These are phyloP conservation scores for Globisporangium nagaii DNA, from an alignment of 352 stramenopile species.

Conservation along the genomic window DNA sequence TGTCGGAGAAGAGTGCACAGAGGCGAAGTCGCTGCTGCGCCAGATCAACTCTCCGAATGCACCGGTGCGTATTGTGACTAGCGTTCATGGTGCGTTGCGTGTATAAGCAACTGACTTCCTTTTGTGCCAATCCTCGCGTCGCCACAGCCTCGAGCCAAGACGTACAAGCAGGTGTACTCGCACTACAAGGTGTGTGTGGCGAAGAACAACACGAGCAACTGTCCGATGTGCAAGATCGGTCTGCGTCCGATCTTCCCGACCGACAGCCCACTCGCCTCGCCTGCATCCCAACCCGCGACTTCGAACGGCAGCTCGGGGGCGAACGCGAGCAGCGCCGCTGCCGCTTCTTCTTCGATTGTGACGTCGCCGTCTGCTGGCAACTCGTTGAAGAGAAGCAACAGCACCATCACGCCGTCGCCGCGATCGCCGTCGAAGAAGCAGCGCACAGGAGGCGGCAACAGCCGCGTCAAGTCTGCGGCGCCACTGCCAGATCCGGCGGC, in stretches of 20 bases:
- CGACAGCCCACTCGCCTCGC: constrained; percentile 20
- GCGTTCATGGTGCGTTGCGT: neutral
- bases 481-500: constrained; percentile 21
- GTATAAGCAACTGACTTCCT: neutral
- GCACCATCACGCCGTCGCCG: constrained; percentile 46
- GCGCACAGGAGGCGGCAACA: constrained; percentile 30
- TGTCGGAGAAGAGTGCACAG: constrained; percentile 67
- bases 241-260: constrained; percentile 47
- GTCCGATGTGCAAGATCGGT: constrained; percentile 83
- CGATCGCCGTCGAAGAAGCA: constrained; percentile 77
- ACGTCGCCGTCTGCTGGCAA: constrained; percentile 30
- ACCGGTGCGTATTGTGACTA: constrained; percentile 21
- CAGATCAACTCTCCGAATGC: constrained; percentile 69
- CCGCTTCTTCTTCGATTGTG: constrained; percentile 7
- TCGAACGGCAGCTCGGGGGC: neutral
- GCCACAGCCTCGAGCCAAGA: constrained; percentile 59
- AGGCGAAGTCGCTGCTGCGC: constrained; percentile 69
- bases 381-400: constrained; percentile 50
- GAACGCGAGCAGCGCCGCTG: neutral
- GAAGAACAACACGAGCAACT: constrained; percentile 77
- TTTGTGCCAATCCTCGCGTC: neutral
- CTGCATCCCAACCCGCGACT: constrained; percentile 14
- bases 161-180: constrained; percentile 79
- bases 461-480: constrained; percentile 24
- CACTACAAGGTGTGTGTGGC: constrained; percentile 79